Evolutionary conservation across 2,329 filamentous ascomycete genomes (phyloP), one percentile per base, ranked within the genome.

Genomic region (Aspergillus sp.): DNA sequence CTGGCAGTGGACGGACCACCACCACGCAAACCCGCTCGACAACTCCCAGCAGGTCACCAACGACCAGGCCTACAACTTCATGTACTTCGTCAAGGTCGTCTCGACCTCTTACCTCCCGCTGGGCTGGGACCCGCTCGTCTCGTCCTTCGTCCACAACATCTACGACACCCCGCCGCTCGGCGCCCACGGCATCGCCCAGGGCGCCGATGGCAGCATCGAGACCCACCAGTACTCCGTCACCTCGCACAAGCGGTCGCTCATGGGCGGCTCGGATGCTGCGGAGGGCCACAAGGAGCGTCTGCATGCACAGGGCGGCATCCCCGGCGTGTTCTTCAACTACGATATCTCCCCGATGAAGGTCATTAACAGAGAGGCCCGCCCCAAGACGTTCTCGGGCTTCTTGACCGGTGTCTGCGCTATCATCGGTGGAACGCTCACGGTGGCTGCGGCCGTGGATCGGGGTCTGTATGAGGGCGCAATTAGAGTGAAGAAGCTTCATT

Each of bases 331-430:
- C 69, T 96, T 98, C 68, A 93, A 86, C 45, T 98, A 98, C 51
- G 91, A 98, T 51, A 98, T 98, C 59, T 96, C 89, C 2, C 91
- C 91, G 4, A 98, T 98, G 91, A 98, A 96, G 67, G 89, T 98
- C 40, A 82, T 98, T 64, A 98, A 98, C 68, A 82, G 88, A 34
- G 93, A 98, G 66, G 81, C 84, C 45, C 77, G 85, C 29, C 70
- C 80, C 39, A 96, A 96, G 70, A 82, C 82, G 4, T 93, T 98
- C 58, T 78, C 85, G 1, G 84, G 84, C 12, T 98, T 98, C 69
- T 63, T 98, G 37, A 89, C 91, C 1, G 91, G 91, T 29, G 76
- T 98, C 13, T 98, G 91, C 59, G 89, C 89, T 24, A 82, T 96
- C 40, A 80, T 98, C 31, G 91, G 91, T 40, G 91, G 91, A 46